These are phyloP conservation scores for Russula abietina DNA, from an alignment of 768 basidiomycete genomes.

Conservation along the genomic window DNA sequence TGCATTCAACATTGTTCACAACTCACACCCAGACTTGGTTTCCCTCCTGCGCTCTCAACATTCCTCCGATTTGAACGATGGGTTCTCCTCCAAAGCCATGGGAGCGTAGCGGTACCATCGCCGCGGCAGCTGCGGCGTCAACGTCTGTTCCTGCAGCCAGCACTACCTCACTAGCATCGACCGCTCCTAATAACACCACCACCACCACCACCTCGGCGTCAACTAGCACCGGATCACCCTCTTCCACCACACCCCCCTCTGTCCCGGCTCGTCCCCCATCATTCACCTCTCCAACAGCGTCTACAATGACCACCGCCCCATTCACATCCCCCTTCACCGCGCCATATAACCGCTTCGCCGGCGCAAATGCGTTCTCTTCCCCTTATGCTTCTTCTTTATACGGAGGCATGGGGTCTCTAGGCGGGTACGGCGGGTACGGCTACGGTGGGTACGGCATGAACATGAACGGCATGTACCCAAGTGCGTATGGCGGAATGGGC, in stretches of 20 bases:
- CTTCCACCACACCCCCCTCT: constrained; percentile 29
- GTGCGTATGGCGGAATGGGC: constrained; percentile 38
- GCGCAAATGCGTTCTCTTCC: constrained; percentile 27
- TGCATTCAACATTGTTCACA: too few species aligned
- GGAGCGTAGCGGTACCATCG: constrained; percentile 50
- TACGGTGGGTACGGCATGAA: constrained; percentile 29
- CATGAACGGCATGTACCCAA: constrained; percentile 26
- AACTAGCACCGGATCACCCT: neutral
- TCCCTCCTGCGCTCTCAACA: neutral
- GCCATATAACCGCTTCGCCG: constrained; percentile 43
- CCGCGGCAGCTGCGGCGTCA: constrained; percentile 23
- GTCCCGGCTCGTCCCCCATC: constrained; percentile 62
- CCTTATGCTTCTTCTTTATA: constrained; percentile 41
- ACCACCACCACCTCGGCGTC: neutral
- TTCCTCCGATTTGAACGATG: constrained; percentile 41
- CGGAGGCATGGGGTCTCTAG: constrained; percentile 39
- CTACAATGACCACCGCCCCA: constrained; percentile 32
- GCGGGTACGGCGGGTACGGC: constrained; percentile 39
- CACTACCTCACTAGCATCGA: constrained; percentile 39
- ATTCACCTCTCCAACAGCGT: constrained; percentile 31
- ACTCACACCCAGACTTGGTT: too few species aligned
- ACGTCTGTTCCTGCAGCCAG: constrained; percentile 49
- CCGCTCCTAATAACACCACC: neutral
- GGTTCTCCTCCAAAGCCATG: constrained; percentile 86
- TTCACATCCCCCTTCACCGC: constrained; percentile 32